Percentiles rank a stretch among this genome's conserved stretches.
Conservation (phyloP, 169 alveolate species). For the Prorocentrum cordatum region DNA sequence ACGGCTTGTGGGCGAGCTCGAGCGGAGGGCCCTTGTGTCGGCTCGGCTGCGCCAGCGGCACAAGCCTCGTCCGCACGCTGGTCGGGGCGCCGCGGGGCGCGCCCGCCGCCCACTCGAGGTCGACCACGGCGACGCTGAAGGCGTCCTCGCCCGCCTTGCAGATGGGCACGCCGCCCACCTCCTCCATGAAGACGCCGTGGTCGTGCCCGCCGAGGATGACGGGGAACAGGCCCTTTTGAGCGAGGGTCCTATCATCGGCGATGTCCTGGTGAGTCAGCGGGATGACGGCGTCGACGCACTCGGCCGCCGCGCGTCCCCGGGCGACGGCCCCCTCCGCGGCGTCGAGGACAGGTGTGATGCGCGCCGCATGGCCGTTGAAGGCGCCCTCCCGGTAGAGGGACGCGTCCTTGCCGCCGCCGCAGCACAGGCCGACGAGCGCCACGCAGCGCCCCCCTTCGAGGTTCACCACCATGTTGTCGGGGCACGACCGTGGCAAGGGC, state of each 20-base stretch:
- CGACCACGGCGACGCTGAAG: slow-evolving; percentile 25
- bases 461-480: slow-evolving; percentile 2
- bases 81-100: slow-evolving; percentile 6
- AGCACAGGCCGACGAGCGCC: slow-evolving; percentile 3
- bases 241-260: slow-evolving; percentile 18
- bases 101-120: slow-evolving; percentile 26
- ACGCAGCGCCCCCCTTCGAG: slow-evolving; percentile 30
- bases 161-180: background rate
- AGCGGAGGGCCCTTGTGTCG: background rate
- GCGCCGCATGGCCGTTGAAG: slow-evolving; percentile 25
- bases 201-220: slow-evolving; percentile 62
- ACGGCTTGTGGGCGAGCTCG: background rate
- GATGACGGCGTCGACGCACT: slow-evolving; percentile 3
- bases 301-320: background rate
- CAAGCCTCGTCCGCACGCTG: background rate
- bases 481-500: background rate
- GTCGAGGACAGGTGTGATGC: background rate
- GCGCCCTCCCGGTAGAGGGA: slow-evolving; percentile 16
- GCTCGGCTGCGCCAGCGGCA: background rate
- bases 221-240: slow-evolving; percentile 8
- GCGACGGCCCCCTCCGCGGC: slow-evolving; percentile 20
- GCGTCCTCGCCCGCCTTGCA: slow-evolving; percentile 48
- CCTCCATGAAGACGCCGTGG: slow-evolving; percentile 12
- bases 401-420: slow-evolving; percentile 16
- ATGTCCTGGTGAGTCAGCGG: slow-evolving; percentile 55